phyloP scores from a whole-genome alignment of 1,284 basidiomycete genomes.

The Ustilago shanxiensis region DNA sequence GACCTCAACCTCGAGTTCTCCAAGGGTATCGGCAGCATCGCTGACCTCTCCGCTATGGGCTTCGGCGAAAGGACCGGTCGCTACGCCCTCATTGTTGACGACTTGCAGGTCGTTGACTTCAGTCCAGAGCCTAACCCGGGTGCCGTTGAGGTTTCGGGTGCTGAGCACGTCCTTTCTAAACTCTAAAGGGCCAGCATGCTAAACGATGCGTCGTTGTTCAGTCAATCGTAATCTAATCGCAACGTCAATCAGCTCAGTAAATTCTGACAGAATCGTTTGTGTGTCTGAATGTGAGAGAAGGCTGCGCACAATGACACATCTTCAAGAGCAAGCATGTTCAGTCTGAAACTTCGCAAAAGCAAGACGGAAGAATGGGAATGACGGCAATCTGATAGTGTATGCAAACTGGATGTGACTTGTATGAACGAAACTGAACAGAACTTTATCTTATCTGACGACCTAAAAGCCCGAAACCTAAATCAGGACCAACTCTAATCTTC shows the following conservation, averaged over 20 bases:
- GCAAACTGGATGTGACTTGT: neutral
- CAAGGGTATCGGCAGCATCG: slow-evolving; percentile 75
- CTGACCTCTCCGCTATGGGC: slow-evolving; percentile 75
- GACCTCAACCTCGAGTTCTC: slow-evolving; percentile 80
- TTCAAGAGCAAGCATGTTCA: no score
- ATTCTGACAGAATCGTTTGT: neutral
- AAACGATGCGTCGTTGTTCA: neutral
- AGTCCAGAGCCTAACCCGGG: slow-evolving; percentile 61
- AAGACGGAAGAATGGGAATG: no score
- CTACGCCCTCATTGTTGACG: slow-evolving; percentile 80
- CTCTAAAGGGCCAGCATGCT: slow-evolving; percentile 70
- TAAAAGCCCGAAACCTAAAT: neutral
- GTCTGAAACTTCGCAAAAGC: no score
- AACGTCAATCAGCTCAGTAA: no score
- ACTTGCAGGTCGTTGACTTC: slow-evolving; percentile 73
- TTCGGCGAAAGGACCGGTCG: slow-evolving; percentile 79
- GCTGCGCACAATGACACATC: no score
- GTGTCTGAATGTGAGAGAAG: neutral
- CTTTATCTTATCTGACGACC: neutral
- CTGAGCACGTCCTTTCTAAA: slow-evolving; percentile 76
- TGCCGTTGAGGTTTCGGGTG: slow-evolving; percentile 77
- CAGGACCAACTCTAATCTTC: neutral
- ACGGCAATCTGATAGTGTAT: no score
- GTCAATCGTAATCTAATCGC: neutral
- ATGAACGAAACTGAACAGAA: neutral